Evolutionary conservation across 1,284 basidiomycete species (phyloP).

Genomic region (Kalmanozyma brasiliensis): DNA sequence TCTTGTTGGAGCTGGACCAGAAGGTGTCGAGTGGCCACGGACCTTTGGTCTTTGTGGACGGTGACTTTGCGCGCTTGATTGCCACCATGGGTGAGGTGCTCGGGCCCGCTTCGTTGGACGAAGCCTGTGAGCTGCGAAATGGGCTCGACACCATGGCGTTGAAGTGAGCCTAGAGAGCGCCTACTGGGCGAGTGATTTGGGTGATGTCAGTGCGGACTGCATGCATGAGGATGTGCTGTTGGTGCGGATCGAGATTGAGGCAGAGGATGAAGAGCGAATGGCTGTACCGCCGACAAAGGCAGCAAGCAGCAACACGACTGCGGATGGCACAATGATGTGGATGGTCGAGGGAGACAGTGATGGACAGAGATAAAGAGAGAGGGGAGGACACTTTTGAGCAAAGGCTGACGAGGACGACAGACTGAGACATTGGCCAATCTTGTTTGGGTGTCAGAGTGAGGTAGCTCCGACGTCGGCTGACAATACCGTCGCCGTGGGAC

Average conservation of each 20-base stretch:
- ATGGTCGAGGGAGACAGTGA: not conserved
- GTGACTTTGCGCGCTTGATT: constrained; percentile 13
- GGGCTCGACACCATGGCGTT: constrained; percentile 16
- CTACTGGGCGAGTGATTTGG: no score
- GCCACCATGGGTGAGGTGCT: constrained; percentile 9
- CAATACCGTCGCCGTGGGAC: no score
- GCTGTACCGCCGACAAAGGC: no score
- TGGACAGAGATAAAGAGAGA: not conserved
- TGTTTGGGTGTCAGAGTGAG: no score
- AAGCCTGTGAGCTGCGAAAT: constrained; percentile 7
- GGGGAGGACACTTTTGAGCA: no score
- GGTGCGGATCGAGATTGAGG: no score
- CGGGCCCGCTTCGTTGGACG: constrained; percentile 2
- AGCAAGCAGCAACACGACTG: not conserved
- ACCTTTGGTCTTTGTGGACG: constrained; percentile 14
- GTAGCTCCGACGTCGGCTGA: no score
- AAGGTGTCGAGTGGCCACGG: constrained; percentile 47
- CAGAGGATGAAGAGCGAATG: no score
- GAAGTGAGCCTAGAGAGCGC: no score
- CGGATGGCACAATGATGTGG: not conserved
- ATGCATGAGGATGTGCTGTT: no score
- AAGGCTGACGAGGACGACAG: no score
- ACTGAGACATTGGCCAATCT: no score
- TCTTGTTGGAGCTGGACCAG: constrained; percentile 32
- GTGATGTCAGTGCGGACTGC: not conserved